Evolutionary conservation across 345 rosid genomes (phyloP), one percentile per base, ranked within the genome.

Genomic region (Pseudoturritis turrita): DNA sequence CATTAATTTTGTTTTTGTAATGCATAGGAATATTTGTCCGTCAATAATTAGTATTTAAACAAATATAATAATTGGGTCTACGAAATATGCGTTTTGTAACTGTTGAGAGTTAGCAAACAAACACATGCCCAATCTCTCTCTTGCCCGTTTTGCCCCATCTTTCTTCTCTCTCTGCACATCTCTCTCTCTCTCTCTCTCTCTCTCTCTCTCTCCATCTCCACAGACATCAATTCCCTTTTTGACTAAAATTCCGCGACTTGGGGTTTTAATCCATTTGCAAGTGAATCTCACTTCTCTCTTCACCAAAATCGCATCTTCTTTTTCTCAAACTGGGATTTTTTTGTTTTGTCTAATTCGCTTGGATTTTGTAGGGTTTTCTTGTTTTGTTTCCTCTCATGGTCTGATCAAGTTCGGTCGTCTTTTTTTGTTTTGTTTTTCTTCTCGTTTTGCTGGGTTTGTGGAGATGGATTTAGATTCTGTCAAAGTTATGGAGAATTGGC

Each of bases 221-320:
- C 35, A 77, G 67, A 63, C 80, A 71, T 47, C 65, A 64, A 77
- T 77, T 71, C 68, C 63, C 51, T 65, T 77, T 77, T 70, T 70
- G 73, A 71, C 77, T 71, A 65, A 77, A 70, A 73, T 64, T 70
- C 71, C 21, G 46, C 53, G 10, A 26, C 36, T 44, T 59, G 7
- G 47, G 25, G 6, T n/a, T 26, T 26, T 18, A 58, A 26, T 43
- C 66, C 35, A n/a, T 62, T 62, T 43, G 6, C 37, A 44, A 58
- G 54, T 74, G 33, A 49, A 47, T 75, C 62, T 75, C 50, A 57
- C 66, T 43, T 35, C 28, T 68, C 62, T 12, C 37, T 3, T 11
- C 5, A 7, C 40, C 52, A 39, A 40, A n/a, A 23, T 37, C 53
- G 19, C 26, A 23, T 6, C 8, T 26, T 37, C 25, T 47, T 7